Percentiles rank a stretch among this genome's conserved stretches.
These are phyloP conservation scores for Cardiosporidium cionae DNA, from an alignment of 169 alveolate species.

Conservation along the genomic window DNA sequence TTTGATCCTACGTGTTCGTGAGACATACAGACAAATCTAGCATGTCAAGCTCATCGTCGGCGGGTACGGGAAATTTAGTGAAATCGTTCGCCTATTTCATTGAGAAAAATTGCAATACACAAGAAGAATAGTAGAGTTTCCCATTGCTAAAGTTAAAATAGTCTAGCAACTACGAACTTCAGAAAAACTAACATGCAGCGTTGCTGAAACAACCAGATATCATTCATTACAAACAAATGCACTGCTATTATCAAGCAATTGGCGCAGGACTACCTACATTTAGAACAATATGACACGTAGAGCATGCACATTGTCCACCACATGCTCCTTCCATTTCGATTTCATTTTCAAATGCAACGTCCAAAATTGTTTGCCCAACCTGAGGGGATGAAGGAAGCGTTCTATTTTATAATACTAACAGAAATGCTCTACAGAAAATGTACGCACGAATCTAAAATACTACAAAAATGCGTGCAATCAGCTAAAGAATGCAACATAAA, in stretches of 20 bases:
- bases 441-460: too few species aligned
- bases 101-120: not conserved
- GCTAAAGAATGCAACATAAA: too few species aligned
- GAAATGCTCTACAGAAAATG: too few species aligned
- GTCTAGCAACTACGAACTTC: not conserved
- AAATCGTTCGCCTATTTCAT: slow-evolving; percentile 54
- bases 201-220: not conserved
- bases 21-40: slow-evolving; percentile 88
- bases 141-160: not conserved
- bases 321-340: slow-evolving; percentile 83
- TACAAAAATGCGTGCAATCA: too few species aligned
- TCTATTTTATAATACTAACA: too few species aligned
- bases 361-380: slow-evolving; percentile 45
- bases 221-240: not conserved
- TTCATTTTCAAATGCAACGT: slow-evolving; percentile 63
- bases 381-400: too few species aligned
- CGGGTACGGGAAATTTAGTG: slow-evolving; percentile 74
- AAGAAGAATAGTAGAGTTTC: not conserved
- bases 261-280: not conserved
- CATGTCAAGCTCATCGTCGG: slow-evolving; percentile 87
- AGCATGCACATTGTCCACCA: slow-evolving; percentile 89
- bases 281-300: slow-evolving; percentile 92
- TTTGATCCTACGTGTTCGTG: slow-evolving; percentile 44
- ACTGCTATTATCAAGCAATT: not conserved
- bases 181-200: not conserved